Evolutionary conservation across 1,284 basidiomycete genomes (phyloP).

Genomic region (Malassezia equina): DNA sequence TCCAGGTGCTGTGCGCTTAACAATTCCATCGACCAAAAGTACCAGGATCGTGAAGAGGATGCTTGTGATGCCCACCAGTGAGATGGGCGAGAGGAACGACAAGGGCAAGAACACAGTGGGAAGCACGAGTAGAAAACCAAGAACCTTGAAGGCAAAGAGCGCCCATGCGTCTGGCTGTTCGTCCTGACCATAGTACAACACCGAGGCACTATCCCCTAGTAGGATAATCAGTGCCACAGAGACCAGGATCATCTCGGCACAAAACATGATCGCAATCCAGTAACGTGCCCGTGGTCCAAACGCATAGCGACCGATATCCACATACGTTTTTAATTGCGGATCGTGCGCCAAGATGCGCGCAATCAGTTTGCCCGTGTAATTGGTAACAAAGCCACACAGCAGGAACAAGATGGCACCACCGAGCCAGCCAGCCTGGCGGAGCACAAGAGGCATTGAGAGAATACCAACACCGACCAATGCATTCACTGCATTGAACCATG

Average conservation of each 20-base stretch:
- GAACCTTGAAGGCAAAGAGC: slow-evolving; percentile 26
- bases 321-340: slow-evolving; percentile 38
- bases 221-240: slow-evolving; percentile 41
- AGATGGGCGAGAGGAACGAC: slow-evolving; percentile 35
- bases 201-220: slow-evolving; percentile 36
- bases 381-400: slow-evolving; percentile 37
- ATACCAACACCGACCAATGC: slow-evolving; percentile 44
- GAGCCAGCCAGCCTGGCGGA: slow-evolving; percentile 36
- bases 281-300: slow-evolving; percentile 36
- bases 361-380: slow-evolving; percentile 45
- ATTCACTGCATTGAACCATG: slow-evolving; percentile 47
- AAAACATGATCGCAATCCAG: slow-evolving; percentile 41
- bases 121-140: slow-evolving; percentile 30
- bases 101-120: slow-evolving; percentile 42
- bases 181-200: slow-evolving; percentile 20
- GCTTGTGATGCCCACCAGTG: slow-evolving; percentile 49
- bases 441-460: slow-evolving; percentile 40
- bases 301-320: slow-evolving; percentile 43
- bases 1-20: slow-evolving; percentile 68
- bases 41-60: slow-evolving; percentile 60
- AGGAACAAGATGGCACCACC: slow-evolving; percentile 34
- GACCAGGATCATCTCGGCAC: slow-evolving; percentile 44
- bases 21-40: slow-evolving; percentile 71
- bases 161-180: neutral
- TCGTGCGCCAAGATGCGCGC: slow-evolving; percentile 40